Evolutionary conservation across 2,329 filamentous ascomycete genomes (phyloP).

Genomic region (Fusarium kyushuense): DNA sequence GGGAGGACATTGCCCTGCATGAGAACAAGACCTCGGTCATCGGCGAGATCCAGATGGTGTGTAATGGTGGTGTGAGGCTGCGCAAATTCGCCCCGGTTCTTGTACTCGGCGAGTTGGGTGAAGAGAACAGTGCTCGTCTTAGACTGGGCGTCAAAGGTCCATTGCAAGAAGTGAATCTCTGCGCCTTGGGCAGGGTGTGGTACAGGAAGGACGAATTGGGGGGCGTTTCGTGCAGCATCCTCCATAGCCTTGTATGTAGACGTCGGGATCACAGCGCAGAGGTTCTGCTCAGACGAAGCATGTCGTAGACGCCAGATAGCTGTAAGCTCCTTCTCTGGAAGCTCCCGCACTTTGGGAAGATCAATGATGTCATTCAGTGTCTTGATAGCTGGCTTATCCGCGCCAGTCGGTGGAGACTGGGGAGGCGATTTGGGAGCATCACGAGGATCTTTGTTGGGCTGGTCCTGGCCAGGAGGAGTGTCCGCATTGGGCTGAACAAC

Average conservation of each 20-base stretch:
- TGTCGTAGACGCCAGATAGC: conserved; percentile 92
- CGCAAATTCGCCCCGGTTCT: conserved; percentile 88
- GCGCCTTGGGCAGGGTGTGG: conserved; percentile 76
- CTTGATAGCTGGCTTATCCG: conserved; percentile 54
- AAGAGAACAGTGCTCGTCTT: conserved; percentile 84
- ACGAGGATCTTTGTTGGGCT: conserved; percentile 29
- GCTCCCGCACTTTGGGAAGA: conserved; percentile 77
- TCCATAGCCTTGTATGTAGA: conserved; percentile 81
- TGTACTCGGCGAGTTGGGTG: conserved; percentile 93
- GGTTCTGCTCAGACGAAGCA: conserved; percentile 75
- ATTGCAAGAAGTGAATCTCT: conserved; percentile 97
- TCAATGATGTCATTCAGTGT: conserved; percentile 73
- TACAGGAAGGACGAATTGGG: conserved; percentile 91
- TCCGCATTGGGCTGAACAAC: conserved; percentile 53
- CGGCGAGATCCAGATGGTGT: conserved; percentile 84
- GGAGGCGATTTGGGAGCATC: conserved; percentile 18
- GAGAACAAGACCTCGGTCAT: conserved; percentile 81
- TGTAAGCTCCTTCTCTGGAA: conserved; percentile 85
- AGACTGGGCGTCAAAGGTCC: conserved; percentile 81
- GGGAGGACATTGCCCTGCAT: conserved; percentile 86
- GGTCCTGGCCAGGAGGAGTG: conserved; percentile 47
- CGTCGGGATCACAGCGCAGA: conserved; percentile 86
- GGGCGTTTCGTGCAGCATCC: conserved; percentile 76
- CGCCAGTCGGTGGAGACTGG: conserved; percentile 32
- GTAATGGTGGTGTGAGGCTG: conserved; percentile 94